phyloP scores from a whole-genome alignment of 352 stramenopile genomes.

The Stramenopiles sp. region DNA sequence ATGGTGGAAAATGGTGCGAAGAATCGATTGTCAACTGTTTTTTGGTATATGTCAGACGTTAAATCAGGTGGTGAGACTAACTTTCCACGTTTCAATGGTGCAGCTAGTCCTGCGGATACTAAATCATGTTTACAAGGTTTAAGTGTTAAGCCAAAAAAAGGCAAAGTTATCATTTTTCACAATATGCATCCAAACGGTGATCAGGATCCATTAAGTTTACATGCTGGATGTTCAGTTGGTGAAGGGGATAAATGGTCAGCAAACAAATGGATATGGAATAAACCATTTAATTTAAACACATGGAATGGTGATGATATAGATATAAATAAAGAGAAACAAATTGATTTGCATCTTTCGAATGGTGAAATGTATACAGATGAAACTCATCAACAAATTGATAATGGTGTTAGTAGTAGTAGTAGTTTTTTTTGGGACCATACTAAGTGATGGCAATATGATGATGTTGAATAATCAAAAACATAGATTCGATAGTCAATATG shows the following conservation, averaged over 20 bases:
- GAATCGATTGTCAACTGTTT: slow-evolving; percentile 56
- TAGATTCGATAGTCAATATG: no score
- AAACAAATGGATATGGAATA: slow-evolving; percentile 64
- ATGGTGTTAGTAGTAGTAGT: no score
- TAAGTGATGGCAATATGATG: no score
- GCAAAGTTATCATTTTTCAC: slow-evolving; percentile 52
- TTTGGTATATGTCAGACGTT: slow-evolving; percentile 60
- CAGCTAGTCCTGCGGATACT: slow-evolving; percentile 27
- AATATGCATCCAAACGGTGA: slow-evolving; percentile 44
- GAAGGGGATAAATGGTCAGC: slow-evolving; percentile 45
- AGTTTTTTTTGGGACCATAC: no score
- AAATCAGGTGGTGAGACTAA: slow-evolving; percentile 40
- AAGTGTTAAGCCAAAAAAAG: slow-evolving; percentile 38
- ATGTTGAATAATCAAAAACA: no score
- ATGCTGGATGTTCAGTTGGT: slow-evolving; percentile 40
- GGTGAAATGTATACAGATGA: no score
- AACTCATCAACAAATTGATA: no score
- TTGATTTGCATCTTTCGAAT: no score
- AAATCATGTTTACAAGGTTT: slow-evolving; percentile 38
- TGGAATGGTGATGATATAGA: no score
- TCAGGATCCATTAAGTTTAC: slow-evolving; percentile 35
- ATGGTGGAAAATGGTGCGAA: slow-evolving; percentile 40
- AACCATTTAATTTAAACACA: no score
- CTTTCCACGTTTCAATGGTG: slow-evolving; percentile 34
- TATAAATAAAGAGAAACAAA: no score